phyloP scores from a whole-genome alignment of 305 asterid species.

The Fraxinus paxiana region DNA sequence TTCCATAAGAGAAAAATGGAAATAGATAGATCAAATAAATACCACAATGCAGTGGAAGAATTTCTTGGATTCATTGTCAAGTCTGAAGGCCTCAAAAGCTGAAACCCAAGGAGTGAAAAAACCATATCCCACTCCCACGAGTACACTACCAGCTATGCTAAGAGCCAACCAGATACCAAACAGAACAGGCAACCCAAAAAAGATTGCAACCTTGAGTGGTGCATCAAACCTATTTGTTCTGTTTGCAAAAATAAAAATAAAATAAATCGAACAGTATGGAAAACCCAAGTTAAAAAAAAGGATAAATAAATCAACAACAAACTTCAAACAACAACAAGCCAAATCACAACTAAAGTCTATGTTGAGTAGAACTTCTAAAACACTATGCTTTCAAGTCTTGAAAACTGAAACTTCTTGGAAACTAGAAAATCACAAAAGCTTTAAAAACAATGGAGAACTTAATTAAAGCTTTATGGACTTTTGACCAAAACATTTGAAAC shows the following conservation, averaged over 20 bases:
- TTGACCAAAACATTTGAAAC: not conserved
- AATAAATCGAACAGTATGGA: not conserved
- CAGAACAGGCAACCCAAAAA: slow-evolving; percentile 72
- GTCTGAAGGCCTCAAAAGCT: slow-evolving; percentile 86
- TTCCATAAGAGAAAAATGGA: not conserved
- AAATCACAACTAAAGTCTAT: not conserved
- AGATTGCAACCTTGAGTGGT: slow-evolving; percentile 67
- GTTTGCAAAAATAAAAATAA: slow-evolving; percentile 16
- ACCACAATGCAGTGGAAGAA: slow-evolving; percentile 81
- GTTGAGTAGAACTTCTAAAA: not conserved
- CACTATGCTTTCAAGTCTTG: not conserved
- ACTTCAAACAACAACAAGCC: not conserved
- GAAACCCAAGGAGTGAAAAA: slow-evolving; percentile 95
- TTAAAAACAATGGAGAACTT: not conserved
- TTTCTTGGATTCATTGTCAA: slow-evolving; percentile 50
- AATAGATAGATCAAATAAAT: slow-evolving; percentile 10
- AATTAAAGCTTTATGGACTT: not conserved
- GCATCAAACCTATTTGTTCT: slow-evolving; percentile 77
- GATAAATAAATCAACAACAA: not conserved
- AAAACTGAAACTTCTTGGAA: not conserved
- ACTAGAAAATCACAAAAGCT: not conserved
- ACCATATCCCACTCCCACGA: slow-evolving; percentile 89
- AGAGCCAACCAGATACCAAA: slow-evolving; percentile 84
- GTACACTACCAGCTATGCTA: slow-evolving; percentile 73
- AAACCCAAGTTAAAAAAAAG: not conserved